A percentile compares a stretch with the other conserved stretches of the same genome.
These are phyloP conservation scores for Xylariaceae sp. DNA, from an alignment of 2,329 filamentous ascomycete species.

Conservation along the genomic window DNA sequence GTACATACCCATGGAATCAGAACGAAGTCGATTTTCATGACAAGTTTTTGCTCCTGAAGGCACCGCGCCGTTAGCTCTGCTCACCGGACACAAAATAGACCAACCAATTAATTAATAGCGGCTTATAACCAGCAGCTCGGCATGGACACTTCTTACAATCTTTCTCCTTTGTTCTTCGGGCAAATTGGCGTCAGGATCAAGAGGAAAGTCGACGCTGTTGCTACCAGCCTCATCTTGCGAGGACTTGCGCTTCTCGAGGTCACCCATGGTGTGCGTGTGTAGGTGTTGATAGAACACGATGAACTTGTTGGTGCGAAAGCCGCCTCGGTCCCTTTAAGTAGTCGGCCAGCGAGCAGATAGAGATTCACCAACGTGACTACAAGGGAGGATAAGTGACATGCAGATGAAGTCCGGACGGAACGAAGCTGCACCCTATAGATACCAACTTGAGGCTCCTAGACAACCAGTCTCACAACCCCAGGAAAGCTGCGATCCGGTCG, in stretches of 20 bases:
- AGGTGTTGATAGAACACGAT: neutral
- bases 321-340: too few species aligned
- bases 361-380: too few species aligned
- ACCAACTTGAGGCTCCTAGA: neutral
- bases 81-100: too few species aligned
- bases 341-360: too few species aligned
- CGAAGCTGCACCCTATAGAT: neutral
- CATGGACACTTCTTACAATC: conserved; percentile 42
- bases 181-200: conserved; percentile 55
- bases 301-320: neutral
- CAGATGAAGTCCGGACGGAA: neutral
- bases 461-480: too few species aligned
- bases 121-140: too few species aligned
- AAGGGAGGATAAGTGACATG: neutral
- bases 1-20: conserved; percentile 36
- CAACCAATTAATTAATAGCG: too few species aligned
- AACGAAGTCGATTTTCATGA: conserved; percentile 34
- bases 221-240: conserved; percentile 23
- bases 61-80: conserved; percentile 17
- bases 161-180: conserved; percentile 52
- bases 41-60: conserved; percentile 32
- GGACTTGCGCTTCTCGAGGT: conserved; percentile 29
- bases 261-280: conserved; percentile 24
- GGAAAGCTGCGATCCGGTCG: too few species aligned
- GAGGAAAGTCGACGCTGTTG: conserved; percentile 22